A percentile compares a stretch with the other conserved stretches of the same genome.
Evolutionary conservation across 495 filamentous ascomycete species (phyloP).

Genomic region (Aspergillus olivimuriae): DNA sequence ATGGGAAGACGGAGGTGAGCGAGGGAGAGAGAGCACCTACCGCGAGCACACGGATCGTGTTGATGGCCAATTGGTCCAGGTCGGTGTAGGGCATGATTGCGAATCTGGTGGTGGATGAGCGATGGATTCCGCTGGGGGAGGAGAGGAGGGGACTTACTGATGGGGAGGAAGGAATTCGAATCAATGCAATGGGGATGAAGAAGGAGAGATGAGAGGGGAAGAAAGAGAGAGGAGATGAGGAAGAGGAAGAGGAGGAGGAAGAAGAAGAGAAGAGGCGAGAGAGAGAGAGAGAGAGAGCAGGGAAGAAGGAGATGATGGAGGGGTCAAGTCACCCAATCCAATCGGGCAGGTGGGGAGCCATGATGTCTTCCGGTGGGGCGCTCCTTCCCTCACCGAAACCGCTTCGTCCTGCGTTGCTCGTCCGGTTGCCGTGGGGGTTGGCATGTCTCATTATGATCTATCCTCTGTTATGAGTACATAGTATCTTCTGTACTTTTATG

Average conservation of each 20-base stretch:
- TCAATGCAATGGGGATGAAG: slow-evolving; percentile 2
- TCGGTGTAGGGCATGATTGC: slow-evolving; percentile 86
- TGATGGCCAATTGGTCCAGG: slow-evolving; percentile 82
- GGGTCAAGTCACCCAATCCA: slow-evolving; percentile 5
- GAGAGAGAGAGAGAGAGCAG: too few species aligned
- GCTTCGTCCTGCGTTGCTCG: not conserved
- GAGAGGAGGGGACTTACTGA: not conserved
- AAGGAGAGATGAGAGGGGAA: slow-evolving; percentile 10
- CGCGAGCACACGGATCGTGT: slow-evolving; percentile 94
- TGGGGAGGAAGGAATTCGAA: slow-evolving; percentile 1
- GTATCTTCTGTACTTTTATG: not conserved
- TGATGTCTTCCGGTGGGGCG: slow-evolving; percentile 31
- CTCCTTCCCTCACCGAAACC: not conserved
- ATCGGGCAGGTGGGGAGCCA: slow-evolving; percentile 30
- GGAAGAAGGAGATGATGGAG: slow-evolving; percentile 20
- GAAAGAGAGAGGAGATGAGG: slow-evolving; percentile 6
- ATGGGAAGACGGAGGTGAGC: slow-evolving; percentile 3
- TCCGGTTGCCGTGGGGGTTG: not conserved
- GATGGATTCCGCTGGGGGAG: not conserved
- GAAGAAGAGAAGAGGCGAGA: slow-evolving; percentile 12
- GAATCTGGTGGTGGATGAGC: slow-evolving; percentile 1
- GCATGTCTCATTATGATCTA: not conserved
- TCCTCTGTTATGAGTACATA: not conserved
- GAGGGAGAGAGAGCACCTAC: too few species aligned
- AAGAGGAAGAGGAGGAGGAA: slow-evolving; percentile 5